Evolutionary conservation across 176 grass and related monocot genomes (phyloP), one percentile per base, ranked within the genome.

Genomic region (Raddia distichophylla): DNA sequence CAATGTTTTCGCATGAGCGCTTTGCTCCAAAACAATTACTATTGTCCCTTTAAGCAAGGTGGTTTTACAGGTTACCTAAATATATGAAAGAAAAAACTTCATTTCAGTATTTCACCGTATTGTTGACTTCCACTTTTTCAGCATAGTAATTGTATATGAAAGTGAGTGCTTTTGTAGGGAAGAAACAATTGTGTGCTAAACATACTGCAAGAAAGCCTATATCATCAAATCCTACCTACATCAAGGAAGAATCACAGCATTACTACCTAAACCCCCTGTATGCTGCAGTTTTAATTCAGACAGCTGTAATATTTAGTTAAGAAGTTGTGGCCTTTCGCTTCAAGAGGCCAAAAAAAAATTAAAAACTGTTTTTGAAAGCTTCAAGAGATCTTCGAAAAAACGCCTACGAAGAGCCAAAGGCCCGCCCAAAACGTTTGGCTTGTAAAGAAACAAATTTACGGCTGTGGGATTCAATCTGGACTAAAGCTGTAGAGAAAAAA

Each of bases 21-120:
- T 56, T 35, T 68, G 8, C 17, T 47, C 52, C 37, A 20, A 12
- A 50, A 53, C 32, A 62, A 19, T 46, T 64, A 44, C 7, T 59
- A 7, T 5, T 54, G 46, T 53, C 2, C 18, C 47, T 63, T 37
- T 37, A 63, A 15, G 44, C 7, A 51, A 43, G 2, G 8, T 52
- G 62, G 43, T 22, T 62, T 73, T 73, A 27, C 68, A 73, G 18
- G 7, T n/a, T 63, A 33, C 46, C 60, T 37, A 81, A 61, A 17
- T 15, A 78, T 5, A 81, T 59, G 8, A 33, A 69, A 17, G n/a
- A 51, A 79, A 19, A 77, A 62, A 49, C 13, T 32, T 27, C 48
- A 35, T 53, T 18, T 15, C 45, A 27, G 20, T 20, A 35, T 53
- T 18, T 15, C 45, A 27, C 47, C 47, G 19, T 71, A 27, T 32